Evolutionary conservation across 2,329 filamentous ascomycete genomes (phyloP).

Genomic region (Seiridium cupressi): DNA sequence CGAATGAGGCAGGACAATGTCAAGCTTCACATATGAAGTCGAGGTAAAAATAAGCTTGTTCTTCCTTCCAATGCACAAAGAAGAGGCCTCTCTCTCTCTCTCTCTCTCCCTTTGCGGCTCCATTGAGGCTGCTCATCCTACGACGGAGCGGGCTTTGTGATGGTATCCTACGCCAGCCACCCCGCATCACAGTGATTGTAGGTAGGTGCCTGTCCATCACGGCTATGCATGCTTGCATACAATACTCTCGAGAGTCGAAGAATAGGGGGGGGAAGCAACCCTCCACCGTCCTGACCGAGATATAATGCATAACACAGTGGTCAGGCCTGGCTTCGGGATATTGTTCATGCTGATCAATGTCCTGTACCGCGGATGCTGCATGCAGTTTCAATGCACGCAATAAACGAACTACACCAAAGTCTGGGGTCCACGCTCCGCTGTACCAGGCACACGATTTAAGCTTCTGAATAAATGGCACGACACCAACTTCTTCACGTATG

Average conservation of each 20-base stretch:
- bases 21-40: not conserved
- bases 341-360: not conserved
- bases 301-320: not conserved
- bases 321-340: not conserved
- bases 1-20: not conserved
- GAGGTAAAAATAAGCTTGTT: too few species aligned
- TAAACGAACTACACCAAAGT: conserved; percentile 1
- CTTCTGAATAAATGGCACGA: not conserved
- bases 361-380: not conserved
- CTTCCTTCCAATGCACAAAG: not conserved
- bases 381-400: conserved; percentile 4
- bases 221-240: not conserved
- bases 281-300: conserved; percentile 2
- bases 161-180: too few species aligned
- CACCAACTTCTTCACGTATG: not conserved
- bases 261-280: not conserved
- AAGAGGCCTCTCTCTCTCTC: not conserved
- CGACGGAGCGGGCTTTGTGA: too few species aligned
- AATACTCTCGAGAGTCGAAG: not conserved
- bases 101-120: too few species aligned
- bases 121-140: too few species aligned
- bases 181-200: too few species aligned
- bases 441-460: not conserved
- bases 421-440: not conserved
- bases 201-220: too few species aligned